Percentiles rank a stretch among this genome's conserved stretches.
phyloP scores from a whole-genome alignment of 2,329 filamentous ascomycete genomes.

The Neopestalotiopsis sp. region DNA sequence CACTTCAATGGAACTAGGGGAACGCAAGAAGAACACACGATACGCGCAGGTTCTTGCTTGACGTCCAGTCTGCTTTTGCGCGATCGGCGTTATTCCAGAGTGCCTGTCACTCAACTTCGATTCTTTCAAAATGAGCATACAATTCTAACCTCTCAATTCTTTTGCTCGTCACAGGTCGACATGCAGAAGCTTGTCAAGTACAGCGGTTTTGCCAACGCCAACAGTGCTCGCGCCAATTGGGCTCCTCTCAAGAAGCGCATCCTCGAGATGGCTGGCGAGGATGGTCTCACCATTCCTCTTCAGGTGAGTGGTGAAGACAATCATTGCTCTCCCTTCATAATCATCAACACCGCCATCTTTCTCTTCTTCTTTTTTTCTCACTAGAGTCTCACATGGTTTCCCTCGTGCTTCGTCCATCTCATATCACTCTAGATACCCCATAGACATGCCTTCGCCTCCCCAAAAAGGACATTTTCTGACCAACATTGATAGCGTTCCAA shows the following conservation, averaged over 20 bases:
- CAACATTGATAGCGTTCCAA: not conserved
- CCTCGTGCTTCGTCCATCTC: too few relatives aligned
- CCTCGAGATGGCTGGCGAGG: slow-evolving; percentile 1
- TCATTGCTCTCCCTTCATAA: too few relatives aligned
- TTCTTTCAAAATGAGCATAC: not conserved
- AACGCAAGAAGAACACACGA: too few relatives aligned
- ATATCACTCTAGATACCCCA: too few relatives aligned
- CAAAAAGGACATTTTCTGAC: not conserved
- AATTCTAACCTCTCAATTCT: not conserved
- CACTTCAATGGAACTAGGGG: not conserved
- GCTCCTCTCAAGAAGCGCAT: not conserved
- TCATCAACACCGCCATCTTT: too few relatives aligned
- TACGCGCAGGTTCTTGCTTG: not conserved
- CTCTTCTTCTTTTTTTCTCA: too few relatives aligned
- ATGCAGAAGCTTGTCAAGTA: not conserved
- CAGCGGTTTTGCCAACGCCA: not conserved
- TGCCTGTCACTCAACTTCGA: not conserved
- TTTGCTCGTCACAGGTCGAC: not conserved
- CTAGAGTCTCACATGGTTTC: too few relatives aligned
- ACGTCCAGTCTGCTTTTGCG: not conserved
- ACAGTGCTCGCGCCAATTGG: not conserved
- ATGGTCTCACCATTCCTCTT: not conserved
- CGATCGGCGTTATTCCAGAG: too few relatives aligned
- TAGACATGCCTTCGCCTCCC: not conserved
- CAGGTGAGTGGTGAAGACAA: not conserved